These are phyloP conservation scores for Candida incommunis DNA, from an alignment of 805 yeast species.

Conservation along the genomic window DNA sequence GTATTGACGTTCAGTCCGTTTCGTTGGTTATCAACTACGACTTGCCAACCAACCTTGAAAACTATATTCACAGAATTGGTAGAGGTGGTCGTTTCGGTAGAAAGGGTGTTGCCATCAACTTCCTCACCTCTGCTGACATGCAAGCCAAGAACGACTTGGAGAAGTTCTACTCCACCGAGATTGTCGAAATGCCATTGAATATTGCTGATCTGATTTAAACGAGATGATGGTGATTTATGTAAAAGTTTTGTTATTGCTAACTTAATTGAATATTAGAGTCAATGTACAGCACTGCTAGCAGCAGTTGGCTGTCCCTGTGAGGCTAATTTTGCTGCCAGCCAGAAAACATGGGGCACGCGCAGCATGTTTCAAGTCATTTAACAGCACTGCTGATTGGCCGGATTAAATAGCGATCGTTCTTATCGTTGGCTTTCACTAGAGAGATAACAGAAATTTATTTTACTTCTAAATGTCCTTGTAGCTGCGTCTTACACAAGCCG, in stretches of 20 bases:
- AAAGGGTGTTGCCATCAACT: slow-evolving; percentile 90
- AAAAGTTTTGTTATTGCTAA: not conserved
- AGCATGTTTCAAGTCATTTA: no score
- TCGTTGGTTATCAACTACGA: slow-evolving; percentile 93
- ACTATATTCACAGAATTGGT: slow-evolving; percentile 95
- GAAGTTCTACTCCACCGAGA: slow-evolving; percentile 73
- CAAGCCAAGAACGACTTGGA: slow-evolving; percentile 71
- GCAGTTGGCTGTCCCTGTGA: no score
- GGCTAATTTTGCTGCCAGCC: no score
- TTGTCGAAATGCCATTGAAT: slow-evolving; percentile 84
- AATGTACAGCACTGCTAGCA: no score
- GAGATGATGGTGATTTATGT: not conserved
- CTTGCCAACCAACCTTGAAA: slow-evolving; percentile 82
- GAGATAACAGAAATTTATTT: not conserved
- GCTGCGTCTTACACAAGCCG: no score
- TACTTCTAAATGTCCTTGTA: no score
- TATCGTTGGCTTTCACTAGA: no score
- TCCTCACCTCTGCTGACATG: slow-evolving; percentile 70
- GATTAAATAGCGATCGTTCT: no score
- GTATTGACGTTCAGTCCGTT: slow-evolving; percentile 97
- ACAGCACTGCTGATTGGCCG: no score
- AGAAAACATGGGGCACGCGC: no score
- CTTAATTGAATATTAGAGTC: not conserved
- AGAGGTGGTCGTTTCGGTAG: slow-evolving; percentile 98
- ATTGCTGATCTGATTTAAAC: slow-evolving; percentile 32